phyloP scores from a whole-genome alignment of 768 basidiomycete species.

The Mycena albidolilacea region DNA sequence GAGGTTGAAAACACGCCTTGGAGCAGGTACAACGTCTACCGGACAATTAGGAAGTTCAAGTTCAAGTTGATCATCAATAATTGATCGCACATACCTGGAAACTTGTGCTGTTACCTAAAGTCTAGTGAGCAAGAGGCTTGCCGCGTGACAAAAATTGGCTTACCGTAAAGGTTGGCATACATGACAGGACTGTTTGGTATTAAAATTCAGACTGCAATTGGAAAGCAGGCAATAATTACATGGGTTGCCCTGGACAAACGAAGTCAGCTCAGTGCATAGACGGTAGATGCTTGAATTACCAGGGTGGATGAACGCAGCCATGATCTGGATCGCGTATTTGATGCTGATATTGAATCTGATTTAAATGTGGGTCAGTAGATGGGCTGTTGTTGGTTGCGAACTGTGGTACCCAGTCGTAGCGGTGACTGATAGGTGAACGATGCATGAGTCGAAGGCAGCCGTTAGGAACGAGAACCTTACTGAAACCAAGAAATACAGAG shows the following conservation, averaged over 20 bases:
- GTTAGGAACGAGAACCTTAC: constrained; percentile 43
- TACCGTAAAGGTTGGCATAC: constrained; percentile 69
- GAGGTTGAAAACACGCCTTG: constrained; percentile 52
- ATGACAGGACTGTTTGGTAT: constrained; percentile 58
- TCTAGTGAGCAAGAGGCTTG: too few relatives aligned
- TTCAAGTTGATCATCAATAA: not conserved
- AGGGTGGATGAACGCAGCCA: constrained; percentile 64
- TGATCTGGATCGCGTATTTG: constrained; percentile 64
- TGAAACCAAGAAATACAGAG: constrained; percentile 59
- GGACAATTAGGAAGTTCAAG: constrained; percentile 43
- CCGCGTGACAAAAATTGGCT: too few relatives aligned
- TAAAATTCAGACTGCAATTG: constrained; percentile 20
- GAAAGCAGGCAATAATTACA: constrained; percentile 47
- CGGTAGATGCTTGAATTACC: not conserved
- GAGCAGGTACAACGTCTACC: constrained; percentile 66
- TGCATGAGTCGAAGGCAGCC: not conserved
- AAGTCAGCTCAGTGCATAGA: not conserved
- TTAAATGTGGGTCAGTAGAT: not conserved
- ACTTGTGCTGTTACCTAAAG: constrained; percentile 53
- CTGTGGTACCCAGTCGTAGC: constrained; percentile 51
- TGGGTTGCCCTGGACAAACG: constrained; percentile 56
- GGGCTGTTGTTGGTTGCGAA: not conserved
- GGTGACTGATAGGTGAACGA: constrained; percentile 46
- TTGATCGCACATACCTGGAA: constrained; percentile 13
- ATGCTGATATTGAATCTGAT: constrained; percentile 62